These are phyloP conservation scores for Bjerkandera adusta DNA, from an alignment of 1,284 basidiomycete genomes.

Conservation along the genomic window DNA sequence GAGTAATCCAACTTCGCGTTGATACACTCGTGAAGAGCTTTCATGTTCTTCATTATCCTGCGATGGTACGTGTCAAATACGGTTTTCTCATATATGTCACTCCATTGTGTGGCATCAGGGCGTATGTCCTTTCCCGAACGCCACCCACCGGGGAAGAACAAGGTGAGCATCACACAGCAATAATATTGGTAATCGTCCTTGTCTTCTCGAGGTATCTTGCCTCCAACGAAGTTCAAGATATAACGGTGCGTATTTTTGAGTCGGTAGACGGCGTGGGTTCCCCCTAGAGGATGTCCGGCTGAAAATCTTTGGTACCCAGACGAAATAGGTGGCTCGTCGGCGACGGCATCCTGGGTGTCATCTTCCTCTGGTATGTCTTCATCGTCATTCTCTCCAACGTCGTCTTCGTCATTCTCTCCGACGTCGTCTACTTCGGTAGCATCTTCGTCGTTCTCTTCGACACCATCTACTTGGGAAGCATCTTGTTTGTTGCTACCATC, in stretches of 20 bases:
- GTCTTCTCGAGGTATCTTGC: constrained; percentile 28
- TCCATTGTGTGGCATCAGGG: constrained; percentile 20
- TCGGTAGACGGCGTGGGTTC: constrained; percentile 4
- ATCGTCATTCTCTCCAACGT: not conserved
- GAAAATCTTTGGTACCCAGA: too few relatives aligned
- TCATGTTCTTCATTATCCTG: constrained; percentile 28
- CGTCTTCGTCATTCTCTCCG: not conserved
- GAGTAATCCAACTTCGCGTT: constrained; percentile 20
- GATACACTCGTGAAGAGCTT: constrained; percentile 31
- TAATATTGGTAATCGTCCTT: constrained; percentile 32
- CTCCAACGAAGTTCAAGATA: constrained; percentile 32
- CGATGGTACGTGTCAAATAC: constrained; percentile 14
- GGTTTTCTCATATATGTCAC: constrained; percentile 19
- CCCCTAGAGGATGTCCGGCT: not conserved
- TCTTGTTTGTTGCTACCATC: too few relatives aligned
- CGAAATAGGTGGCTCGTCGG: too few relatives aligned
- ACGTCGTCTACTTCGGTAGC: not conserved
- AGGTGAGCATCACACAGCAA: constrained; percentile 30
- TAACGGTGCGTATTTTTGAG: too few relatives aligned
- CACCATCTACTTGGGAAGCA: too few relatives aligned
- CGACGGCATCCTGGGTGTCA: too few relatives aligned
- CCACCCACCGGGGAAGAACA: constrained; percentile 31
- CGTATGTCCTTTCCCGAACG: constrained; percentile 27
- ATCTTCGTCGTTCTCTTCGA: not conserved
- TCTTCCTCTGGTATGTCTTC: not conserved